Evolutionary conservation across 148 eudicot species (phyloP), one percentile per base, ranked within the genome.

Genomic region (Chenopodium suecicum): DNA sequence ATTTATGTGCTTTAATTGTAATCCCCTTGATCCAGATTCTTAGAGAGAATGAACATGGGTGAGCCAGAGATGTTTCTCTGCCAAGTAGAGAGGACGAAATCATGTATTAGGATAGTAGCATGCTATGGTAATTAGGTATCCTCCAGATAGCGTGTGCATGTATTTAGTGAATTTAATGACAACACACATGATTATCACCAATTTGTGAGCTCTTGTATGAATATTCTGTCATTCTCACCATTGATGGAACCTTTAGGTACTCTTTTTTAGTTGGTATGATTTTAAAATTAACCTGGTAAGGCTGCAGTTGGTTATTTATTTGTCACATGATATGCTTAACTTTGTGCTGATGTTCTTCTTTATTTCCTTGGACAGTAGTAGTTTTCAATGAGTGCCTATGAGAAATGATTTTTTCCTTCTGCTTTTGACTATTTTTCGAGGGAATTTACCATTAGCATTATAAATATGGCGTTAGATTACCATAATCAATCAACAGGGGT

Each of bases 271-370:
- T 41, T 0, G 7, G 44, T 41, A 41, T 41, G 23, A 62, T 22
- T 22, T 25, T 62, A 22, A 25, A 62, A n/a, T 20, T 19, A 5
- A 58, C 22, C 1, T 4, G 22, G 66, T 1, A 62, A 62, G 11
- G 66, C 25, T 62, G 66, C 66, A 22, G 16, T 65, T 2, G 31
- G 31, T 12, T 65, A 67, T 29, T 14, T 29, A 7, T 67, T 67
- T 31, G 41, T 67, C 27, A 2, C 44, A 32, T 68, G 44, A 27
- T 10, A 31, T 68, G 6, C 46, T 32, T 68, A 13, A 7, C 44
- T 69, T 31, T 69, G 72, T 31, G 44, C 72, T 69, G 72, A 69
- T 32, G 22, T 69, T 69, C 46, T 31, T 62, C 66, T 14, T n/a
- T 29, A 32, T 68, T 32, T 1, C 22, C 46, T 31, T 69, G 46